Conservation (phyloP, 371 early-diverging fungal species). For the Mucor ambiguus region DNA sequence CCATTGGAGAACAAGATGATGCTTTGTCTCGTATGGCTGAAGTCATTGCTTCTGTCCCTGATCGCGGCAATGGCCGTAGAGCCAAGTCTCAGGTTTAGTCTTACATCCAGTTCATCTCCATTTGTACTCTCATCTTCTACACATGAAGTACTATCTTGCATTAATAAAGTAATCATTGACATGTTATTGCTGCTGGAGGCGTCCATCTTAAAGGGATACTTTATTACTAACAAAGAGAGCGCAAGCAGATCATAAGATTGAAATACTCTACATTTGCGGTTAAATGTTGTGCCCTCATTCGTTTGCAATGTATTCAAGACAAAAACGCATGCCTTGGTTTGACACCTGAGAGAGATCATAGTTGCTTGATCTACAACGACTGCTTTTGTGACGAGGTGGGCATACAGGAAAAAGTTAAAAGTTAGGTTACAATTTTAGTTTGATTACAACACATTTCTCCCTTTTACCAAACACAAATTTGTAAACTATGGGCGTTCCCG, state of each 20-base stretch:
- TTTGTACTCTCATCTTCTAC: too few relatives aligned
- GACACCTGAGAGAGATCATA: background rate
- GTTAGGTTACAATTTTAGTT: background rate
- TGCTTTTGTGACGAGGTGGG: background rate
- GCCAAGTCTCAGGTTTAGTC: constrained; percentile 14
- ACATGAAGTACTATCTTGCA: background rate
- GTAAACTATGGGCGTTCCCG: constrained; percentile 79
- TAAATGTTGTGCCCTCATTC: too few relatives aligned
- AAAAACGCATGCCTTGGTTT: background rate
- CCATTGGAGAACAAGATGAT: constrained; percentile 12
- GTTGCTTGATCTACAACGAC: background rate
- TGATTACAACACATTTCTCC: constrained; percentile 13
- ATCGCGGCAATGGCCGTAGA: background rate
- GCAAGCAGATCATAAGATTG: too few relatives aligned
- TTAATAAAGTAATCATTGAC: background rate
- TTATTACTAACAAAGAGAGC: too few relatives aligned
- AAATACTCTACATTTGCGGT: too few relatives aligned
- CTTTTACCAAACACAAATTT: constrained; percentile 3
- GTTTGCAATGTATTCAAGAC: too few relatives aligned
- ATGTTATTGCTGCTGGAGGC: background rate
- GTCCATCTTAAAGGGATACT: too few relatives aligned
- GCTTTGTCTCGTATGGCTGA: constrained; percentile 19
- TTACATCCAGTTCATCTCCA: background rate
- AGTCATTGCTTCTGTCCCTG: constrained; percentile 21
- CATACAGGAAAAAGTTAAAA: background rate